These are phyloP conservation scores for Diplodia scrobiculata DNA, from an alignment of 2,329 filamentous ascomycete species.

Conservation along the genomic window DNA sequence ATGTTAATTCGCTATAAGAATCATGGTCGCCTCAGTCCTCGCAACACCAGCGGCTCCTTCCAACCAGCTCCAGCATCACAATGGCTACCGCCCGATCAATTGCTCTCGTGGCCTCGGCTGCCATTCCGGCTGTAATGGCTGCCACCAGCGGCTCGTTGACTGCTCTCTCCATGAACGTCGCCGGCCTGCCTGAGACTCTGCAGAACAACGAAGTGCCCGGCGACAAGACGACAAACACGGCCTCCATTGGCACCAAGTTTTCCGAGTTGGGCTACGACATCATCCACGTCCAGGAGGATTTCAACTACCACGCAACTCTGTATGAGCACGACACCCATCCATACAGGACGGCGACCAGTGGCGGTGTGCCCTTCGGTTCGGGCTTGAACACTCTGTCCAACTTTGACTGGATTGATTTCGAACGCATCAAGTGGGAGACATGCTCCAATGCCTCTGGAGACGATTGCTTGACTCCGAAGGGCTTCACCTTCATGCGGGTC, in stretches of 20 bases:
- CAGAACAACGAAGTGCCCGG: slow-evolving; percentile 64
- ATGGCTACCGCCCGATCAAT: slow-evolving; percentile 2
- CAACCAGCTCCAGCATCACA: slow-evolving; percentile 7
- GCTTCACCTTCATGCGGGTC: slow-evolving; percentile 67
- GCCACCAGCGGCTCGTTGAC: slow-evolving; percentile 49
- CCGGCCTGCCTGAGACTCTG: slow-evolving; percentile 60
- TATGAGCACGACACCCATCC: slow-evolving; percentile 63
- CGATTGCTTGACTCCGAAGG: slow-evolving; percentile 70
- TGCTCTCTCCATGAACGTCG: slow-evolving; percentile 61
- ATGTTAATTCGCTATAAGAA: slow-evolving; percentile 6
- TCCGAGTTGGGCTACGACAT: slow-evolving; percentile 58
- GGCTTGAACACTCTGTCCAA: slow-evolving; percentile 67
- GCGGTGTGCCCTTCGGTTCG: slow-evolving; percentile 64
- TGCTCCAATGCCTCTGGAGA: slow-evolving; percentile 57
- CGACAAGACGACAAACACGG: slow-evolving; percentile 62
- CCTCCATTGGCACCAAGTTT: slow-evolving; percentile 60
- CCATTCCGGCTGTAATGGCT: slow-evolving; percentile 4
- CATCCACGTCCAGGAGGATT: slow-evolving; percentile 69
- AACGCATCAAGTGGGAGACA: slow-evolving; percentile 60
- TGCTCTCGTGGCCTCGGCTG: slow-evolving; percentile 19
- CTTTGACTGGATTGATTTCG: slow-evolving; percentile 59
- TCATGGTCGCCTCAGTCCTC: background rate
- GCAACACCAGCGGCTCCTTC: background rate
- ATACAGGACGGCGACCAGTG: slow-evolving; percentile 64
- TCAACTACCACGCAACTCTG: slow-evolving; percentile 67